Evolutionary conservation across 148 eudicot species (phyloP).

Genomic region (Cornus florida): DNA sequence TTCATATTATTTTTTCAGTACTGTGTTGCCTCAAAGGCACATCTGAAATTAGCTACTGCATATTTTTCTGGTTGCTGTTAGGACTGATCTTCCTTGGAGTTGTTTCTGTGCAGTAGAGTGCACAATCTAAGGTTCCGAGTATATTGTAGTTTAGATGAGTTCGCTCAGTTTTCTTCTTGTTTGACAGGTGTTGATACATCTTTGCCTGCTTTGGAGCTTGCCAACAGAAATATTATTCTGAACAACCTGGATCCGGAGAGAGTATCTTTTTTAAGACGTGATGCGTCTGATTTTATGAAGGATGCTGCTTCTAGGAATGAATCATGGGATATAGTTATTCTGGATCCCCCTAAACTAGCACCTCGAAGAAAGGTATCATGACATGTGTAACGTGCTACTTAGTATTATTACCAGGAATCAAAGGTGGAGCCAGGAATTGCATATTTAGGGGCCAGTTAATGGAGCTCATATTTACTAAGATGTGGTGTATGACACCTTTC

Average conservation of each 20-base stretch:
- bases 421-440: no score
- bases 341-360: constrained; percentile 94
- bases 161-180: background rate
- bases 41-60: background rate
- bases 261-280: constrained; percentile 68
- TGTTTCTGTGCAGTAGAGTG: background rate
- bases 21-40: constrained; percentile 7
- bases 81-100: background rate
- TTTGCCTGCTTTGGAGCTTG: constrained; percentile 80
- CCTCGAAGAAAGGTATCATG: constrained; percentile 72
- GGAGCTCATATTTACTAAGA: background rate
- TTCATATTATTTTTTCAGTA: background rate
- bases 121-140: background rate
- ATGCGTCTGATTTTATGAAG: constrained; percentile 84
- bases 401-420: background rate
- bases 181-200: constrained; percentile 80
- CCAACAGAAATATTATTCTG: constrained; percentile 62
- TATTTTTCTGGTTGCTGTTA: constrained; percentile 5
- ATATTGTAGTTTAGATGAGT: background rate
- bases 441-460: no score
- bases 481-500: background rate
- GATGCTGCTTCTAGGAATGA: constrained; percentile 72
- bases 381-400: background rate
- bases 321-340: constrained; percentile 76
- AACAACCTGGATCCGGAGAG: constrained; percentile 60